Percentiles rank a stretch among this genome's conserved stretches.
phyloP scores from a whole-genome alignment of 257 asterid genomes.

The Plantago elongata region DNA sequence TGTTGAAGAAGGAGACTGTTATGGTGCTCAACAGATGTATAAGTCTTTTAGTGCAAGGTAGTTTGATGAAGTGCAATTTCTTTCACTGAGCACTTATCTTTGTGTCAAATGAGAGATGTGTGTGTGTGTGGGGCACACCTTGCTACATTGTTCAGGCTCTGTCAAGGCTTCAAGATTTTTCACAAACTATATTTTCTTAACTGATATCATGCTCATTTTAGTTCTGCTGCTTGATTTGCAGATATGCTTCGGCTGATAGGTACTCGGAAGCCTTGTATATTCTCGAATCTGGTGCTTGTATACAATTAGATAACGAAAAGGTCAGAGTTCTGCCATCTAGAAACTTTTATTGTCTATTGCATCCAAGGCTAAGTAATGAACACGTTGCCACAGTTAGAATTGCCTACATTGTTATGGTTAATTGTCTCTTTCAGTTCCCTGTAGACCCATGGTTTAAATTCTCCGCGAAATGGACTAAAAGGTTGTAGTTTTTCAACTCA shows the following conservation, averaged over 20 bases:
- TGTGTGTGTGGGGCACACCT: too few relatives aligned
- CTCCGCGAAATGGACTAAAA: too few relatives aligned
- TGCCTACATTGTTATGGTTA: too few relatives aligned
- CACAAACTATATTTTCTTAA: neutral
- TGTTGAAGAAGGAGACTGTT: slow-evolving; percentile 74
- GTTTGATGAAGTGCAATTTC: slow-evolving; percentile 1
- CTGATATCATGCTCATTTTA: slow-evolving; percentile 1
- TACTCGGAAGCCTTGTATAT: slow-evolving; percentile 72
- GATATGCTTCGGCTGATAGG: slow-evolving; percentile 63
- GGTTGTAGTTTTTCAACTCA: too few relatives aligned
- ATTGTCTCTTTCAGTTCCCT: too few relatives aligned
- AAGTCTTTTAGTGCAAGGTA: slow-evolving; percentile 88
- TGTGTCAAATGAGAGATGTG: too few relatives aligned
- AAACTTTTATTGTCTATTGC: slow-evolving; percentile 10
- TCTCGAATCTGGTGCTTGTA: slow-evolving; percentile 89
- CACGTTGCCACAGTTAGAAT: too few relatives aligned
- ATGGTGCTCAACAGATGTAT: slow-evolving; percentile 98
- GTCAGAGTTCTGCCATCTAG: slow-evolving; percentile 25
- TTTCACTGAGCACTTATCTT: neutral
- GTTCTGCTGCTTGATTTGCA: slow-evolving; percentile 25
- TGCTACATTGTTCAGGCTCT: too few relatives aligned
- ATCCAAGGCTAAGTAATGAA: neutral
- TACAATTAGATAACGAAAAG: slow-evolving; percentile 82
- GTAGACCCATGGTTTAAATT: too few relatives aligned
- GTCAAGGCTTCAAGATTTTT: neutral